Base-by-base conservation (phyloP, 495 filamentous ascomycete genomes). In the Neurospora terricola region DNA sequence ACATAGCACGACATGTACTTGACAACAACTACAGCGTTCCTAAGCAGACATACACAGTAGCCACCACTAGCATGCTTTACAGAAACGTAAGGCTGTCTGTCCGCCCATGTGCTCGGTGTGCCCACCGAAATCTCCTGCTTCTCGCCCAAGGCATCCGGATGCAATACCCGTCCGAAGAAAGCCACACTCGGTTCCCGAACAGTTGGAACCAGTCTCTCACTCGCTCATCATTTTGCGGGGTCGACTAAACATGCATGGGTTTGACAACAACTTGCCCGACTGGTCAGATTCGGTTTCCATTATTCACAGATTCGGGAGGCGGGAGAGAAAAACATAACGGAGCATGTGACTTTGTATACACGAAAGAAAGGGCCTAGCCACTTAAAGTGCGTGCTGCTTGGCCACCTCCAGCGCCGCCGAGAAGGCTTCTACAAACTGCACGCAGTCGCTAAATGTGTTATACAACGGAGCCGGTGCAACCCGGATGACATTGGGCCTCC, bases 381-480 rank as follows among this genome's bases (percentile, higher is more conserved):
- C 54, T 36, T 66, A 66, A 18, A 66, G 23, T 34, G 54, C 27
- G 27, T 14, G 54, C 45, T 54, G 11, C 23, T 14, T 75, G 16
- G 79, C 80, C 70, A 78, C 73, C 10, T 81, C 75, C 70, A 91
- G 73, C n/a, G 88, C 91, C 27, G 75, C 71, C n/a, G 79, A 80
- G 72, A 93, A 88, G n/a, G 84, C 88, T 72, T 87, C 81, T 23
- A 90, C 89, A 80, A 98, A 98, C 11, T 84, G 78, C 83, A 90
- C 93, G 21, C 93, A 91, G 76, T 99, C 96, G 70, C 79, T 79
- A 79, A 91, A 98, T 0, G 86, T 89, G 81, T 97, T 98, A 81
- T 97, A 99, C 71, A 98, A 78, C 40, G 96, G 94, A 38, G 93
- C 90, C 2, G 96, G 96, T 21, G 95, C 94, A n/a, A 98, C 92